Evolutionary conservation across 2,329 filamentous ascomycete genomes (phyloP), one percentile per base, ranked within the genome.

Genomic region (Drechslerella dactyloides): DNA sequence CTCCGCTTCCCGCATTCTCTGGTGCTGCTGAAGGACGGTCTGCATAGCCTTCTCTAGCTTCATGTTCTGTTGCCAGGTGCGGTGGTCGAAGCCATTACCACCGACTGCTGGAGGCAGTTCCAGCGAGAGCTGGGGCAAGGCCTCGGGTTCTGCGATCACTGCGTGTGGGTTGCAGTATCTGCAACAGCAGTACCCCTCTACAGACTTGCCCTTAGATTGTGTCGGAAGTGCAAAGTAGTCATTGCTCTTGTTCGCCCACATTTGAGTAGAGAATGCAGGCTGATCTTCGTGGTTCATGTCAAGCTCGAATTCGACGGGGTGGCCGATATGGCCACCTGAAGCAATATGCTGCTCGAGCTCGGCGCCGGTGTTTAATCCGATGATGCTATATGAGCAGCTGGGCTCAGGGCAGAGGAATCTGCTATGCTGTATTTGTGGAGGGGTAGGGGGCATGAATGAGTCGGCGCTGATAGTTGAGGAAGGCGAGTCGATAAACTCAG

Each of bases 11-110:
- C 65, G 58, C 58, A 69, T 57, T 21, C 65, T 42, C 42, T 69
- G 65, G 24, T 69, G 65, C 37, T 69, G 65, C n/a, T 69, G 65
- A 6, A 69, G 51, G 37, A 69, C 65, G 8, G 65, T 58, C 19
- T 69, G 65, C 65, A 69, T 69, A 19, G 65, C 65, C 37, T 69
- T 69, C 19, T 69, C 65, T 19, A 69, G 33, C 27, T 69, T 69
- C 65, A 69, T 69, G 27, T 69, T 69, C n/a, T 69, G 65, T 44
- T 69, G 65, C 65, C 65, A 69, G 62, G 65, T 69, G 15, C 65
- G 52, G 46, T 69, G 65, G 30, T 69, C 65, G 13, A 69, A 69
- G 13, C 65, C 65, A 50, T 69, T 69, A 24, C 65, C 65, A 50
- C 65, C 65, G 23, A 69, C 65, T 54, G 65, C 37, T 37, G 65